A percentile compares a stretch with the other conserved stretches of the same genome.
phyloP scores from a whole-genome alignment of 169 alveolate genomes.

The Miamiensis avidus region DNA sequence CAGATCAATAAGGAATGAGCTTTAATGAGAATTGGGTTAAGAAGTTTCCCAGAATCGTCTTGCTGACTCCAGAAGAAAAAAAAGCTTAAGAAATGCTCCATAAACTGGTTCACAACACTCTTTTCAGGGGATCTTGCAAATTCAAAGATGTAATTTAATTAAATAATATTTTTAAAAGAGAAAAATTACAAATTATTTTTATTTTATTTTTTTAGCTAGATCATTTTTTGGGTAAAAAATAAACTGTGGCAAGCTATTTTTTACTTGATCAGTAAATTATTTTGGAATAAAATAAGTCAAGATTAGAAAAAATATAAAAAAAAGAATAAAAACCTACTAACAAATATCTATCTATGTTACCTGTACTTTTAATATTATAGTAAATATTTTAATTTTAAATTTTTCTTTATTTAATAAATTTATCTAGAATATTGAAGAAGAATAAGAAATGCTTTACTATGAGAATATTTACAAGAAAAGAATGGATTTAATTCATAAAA shows the following conservation, averaged over 20 bases:
- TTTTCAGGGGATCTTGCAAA: background rate
- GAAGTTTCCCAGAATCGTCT: background rate
- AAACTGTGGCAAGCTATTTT: background rate
- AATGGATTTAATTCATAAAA: too few relatives aligned
- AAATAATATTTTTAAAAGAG: too few relatives aligned
- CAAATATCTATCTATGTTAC: background rate
- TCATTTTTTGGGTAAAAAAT: background rate
- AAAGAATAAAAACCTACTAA: background rate
- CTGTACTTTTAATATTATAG: too few relatives aligned
- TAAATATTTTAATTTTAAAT: too few relatives aligned
- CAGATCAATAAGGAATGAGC: background rate
- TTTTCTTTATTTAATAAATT: too few relatives aligned
- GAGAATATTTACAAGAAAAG: too few relatives aligned
- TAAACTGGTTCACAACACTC: background rate
- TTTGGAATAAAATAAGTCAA: background rate
- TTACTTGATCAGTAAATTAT: background rate
- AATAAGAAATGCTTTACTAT: too few relatives aligned
- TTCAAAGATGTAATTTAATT: background rate
- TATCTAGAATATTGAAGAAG: background rate
- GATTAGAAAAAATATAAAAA: too few relatives aligned
- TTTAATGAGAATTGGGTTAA: background rate
- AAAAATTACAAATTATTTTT: too few relatives aligned
- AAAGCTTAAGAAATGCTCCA: background rate
- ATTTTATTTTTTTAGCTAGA: background rate
- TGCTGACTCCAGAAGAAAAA: background rate